A percentile compares a stretch with the other conserved stretches of the same genome.
These are phyloP conservation scores for Balamuthia mandrillaris DNA, from an alignment of 208 protist species.

Conservation along the genomic window DNA sequence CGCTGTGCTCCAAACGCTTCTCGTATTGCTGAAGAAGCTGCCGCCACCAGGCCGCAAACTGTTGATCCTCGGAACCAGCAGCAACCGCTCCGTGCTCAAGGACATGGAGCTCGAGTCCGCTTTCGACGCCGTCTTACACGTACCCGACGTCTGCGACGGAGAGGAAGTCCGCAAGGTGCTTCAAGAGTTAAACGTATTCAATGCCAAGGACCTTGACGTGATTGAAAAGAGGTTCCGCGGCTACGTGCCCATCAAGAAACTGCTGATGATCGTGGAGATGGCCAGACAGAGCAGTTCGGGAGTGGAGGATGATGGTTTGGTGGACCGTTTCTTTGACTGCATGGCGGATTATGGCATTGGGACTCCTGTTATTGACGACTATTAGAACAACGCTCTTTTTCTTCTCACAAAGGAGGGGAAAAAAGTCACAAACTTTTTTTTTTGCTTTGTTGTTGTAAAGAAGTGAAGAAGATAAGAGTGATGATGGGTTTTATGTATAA, in stretches of 20 bases:
- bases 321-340: conserved; percentile 14
- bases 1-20: conserved; percentile 90
- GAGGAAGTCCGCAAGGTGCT: conserved; percentile 39
- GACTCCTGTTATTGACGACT: not conserved
- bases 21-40: conserved; percentile 89
- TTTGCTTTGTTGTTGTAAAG: not conserved
- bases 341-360: conserved; percentile 14
- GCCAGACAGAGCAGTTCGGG: not conserved
- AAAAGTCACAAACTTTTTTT: not conserved
- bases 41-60: conserved; percentile 88
- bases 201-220: not conserved
- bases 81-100: conserved; percentile 79
- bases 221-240: not conserved
- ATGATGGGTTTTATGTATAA: no score
- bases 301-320: not conserved
- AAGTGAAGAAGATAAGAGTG: no score
- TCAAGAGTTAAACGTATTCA: not conserved
- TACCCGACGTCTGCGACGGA: conserved; percentile 32
- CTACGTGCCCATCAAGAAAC: conserved; percentile 45
- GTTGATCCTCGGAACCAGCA: conserved; percentile 90
- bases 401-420: not conserved
- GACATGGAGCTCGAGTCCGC: conserved; percentile 83
- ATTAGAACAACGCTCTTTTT: not conserved
- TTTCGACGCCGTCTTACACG: conserved; percentile 62
- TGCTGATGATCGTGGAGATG: conserved; percentile 62